Evolutionary conservation across 345 rosid species (phyloP), one percentile per base, ranked within the genome.

Genomic region (Microthlaspi erraticum): DNA sequence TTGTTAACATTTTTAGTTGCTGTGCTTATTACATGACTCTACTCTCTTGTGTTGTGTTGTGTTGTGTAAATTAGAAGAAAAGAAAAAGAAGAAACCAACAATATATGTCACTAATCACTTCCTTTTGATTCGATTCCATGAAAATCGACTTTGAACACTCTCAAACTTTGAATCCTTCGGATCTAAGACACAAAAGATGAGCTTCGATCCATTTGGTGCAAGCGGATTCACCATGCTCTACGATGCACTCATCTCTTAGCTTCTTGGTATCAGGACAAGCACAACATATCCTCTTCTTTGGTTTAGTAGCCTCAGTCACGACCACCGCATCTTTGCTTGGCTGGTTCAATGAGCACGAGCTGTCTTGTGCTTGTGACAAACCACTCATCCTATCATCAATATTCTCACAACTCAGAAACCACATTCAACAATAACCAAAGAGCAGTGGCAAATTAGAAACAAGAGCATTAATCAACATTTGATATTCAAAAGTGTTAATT

Each of bases 141-240:
- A 32, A 10, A 34, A 7, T 33, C 0, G 18, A 36, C 8, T 50
- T 37, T 10, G 8, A 14, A 20, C 14, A 43, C 32, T 39, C 66
- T 93, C 80, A 93, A 69, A 93, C 84, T 43, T 87, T 88, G 49
- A 90, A 93, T 46, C 91, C 97, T 78, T 93, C 97, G 0, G 89
- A 85, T 13, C 91, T 91, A 72, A 93, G 96, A 80, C 97, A 90
- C 54, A 42, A 50, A 19, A 70, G 79, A 81, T 93, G 97, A 84
- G 96, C 98, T 73, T 90, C 92, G 4, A 90, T 93, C 96, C 93
- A 90, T 80, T 93, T 90, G 8, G 79, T 81, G 71, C 98, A 90
- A 54, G 93, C 89, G 19, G 81, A 82, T 84, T 93, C 93, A 56
- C 89, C 96, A 16, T 90, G 88, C 77, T 87, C 77, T 42, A 93